Percentiles rank a stretch among this genome's conserved stretches.
These are phyloP conservation scores for Fragaria ananassa DNA, from an alignment of 306 rosid genomes.

Conservation along the genomic window DNA sequence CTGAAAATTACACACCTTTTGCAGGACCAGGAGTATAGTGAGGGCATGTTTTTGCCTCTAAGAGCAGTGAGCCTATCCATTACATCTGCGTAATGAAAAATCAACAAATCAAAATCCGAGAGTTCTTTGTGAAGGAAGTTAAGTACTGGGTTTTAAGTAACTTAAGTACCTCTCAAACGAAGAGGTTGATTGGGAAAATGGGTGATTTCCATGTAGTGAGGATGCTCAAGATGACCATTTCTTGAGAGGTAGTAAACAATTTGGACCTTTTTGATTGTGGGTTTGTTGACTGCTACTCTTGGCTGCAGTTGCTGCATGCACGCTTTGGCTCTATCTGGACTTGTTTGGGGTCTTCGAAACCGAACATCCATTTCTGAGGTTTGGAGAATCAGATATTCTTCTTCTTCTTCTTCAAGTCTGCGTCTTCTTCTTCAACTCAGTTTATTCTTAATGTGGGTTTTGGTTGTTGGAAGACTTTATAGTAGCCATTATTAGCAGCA, in stretches of 20 bases:
- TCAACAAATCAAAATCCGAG: background rate
- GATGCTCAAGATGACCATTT: constrained; percentile 81
- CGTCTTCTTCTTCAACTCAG: background rate
- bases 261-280: constrained; percentile 56
- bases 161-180: constrained; percentile 57
- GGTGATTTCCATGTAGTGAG: constrained; percentile 72
- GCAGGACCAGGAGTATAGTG: constrained; percentile 87
- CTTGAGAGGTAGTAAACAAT: constrained; percentile 80
- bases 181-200: constrained; percentile 68
- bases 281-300: constrained; percentile 27
- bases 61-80: constrained; percentile 65
- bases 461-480: background rate
- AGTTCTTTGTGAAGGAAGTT: background rate
- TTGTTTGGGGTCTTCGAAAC: constrained; percentile 45
- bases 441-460: background rate
- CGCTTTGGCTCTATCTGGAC: constrained; percentile 60
- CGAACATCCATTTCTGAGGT: constrained; percentile 44
- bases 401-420: background rate
- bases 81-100: constrained; percentile 40
- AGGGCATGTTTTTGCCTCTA: constrained; percentile 82
- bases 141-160: background rate
- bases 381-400: background rate
- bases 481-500: background rate
- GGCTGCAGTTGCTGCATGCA: constrained; percentile 42
- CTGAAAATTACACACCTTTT: constrained; percentile 45